These are phyloP conservation scores for Hapsidospora chrysogenum DNA, from an alignment of 495 filamentous ascomycete genomes.

Conservation along the genomic window DNA sequence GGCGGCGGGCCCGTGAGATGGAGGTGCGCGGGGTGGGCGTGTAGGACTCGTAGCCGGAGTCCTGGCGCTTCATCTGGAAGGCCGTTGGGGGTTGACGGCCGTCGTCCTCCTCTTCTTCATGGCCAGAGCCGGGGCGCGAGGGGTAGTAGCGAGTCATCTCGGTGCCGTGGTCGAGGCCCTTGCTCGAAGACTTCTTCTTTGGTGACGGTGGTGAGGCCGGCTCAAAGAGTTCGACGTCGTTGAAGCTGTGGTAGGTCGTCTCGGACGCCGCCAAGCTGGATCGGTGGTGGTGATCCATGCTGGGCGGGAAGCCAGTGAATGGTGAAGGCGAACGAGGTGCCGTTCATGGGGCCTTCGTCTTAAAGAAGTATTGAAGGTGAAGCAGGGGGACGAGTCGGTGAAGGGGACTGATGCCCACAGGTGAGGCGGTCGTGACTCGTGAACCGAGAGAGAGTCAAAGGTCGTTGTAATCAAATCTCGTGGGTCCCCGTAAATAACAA, in stretches of 20 bases:
- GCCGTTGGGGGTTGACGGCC: constrained; percentile 3
- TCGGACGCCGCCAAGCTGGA: neutral
- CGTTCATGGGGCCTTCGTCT: neutral
- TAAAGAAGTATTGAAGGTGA: neutral
- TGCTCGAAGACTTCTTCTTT: neutral
- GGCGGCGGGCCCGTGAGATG: constrained; percentile 2
- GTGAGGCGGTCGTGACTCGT: no score
- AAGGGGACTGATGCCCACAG: no score
- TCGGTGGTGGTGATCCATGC: no score
- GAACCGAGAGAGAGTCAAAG: no score
- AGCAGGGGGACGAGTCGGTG: neutral
- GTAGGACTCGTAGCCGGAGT: constrained; percentile 33
- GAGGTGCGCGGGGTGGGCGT: constrained; percentile 11
- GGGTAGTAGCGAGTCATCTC: no score
- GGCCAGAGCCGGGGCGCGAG: neutral
- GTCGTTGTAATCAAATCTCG: no score
- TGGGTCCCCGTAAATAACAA: no score
- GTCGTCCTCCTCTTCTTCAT: no score
- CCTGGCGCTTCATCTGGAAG: constrained; percentile 26
- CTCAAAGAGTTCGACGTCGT: neutral
- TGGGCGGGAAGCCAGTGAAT: no score
- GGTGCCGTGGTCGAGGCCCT: neutral
- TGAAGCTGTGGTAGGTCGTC: neutral
- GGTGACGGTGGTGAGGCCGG: neutral
- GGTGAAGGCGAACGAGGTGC: no score